Conservation (phyloP, 176 grass and related monocot genomes). For the Musa schizocarpa region DNA sequence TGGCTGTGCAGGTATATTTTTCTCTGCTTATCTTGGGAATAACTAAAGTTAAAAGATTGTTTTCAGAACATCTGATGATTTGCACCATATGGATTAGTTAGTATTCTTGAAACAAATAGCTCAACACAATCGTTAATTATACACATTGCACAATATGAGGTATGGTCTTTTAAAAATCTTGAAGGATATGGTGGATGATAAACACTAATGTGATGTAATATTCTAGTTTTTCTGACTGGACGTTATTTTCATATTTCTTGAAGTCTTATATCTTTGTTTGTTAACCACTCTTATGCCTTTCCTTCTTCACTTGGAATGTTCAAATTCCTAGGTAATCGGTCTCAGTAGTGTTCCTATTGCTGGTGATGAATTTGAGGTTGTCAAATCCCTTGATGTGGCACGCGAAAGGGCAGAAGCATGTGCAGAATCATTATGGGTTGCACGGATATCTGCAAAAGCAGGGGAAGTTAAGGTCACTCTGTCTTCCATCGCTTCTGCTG, state of each 20-base stretch:
- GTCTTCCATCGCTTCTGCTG: slow-evolving; percentile 63
- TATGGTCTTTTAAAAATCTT: background rate
- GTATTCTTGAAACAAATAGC: background rate
- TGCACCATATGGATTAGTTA: background rate
- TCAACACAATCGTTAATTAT: background rate
- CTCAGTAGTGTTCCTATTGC: slow-evolving; percentile 80
- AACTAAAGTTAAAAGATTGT: too few relatives aligned
- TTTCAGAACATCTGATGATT: background rate
- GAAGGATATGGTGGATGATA: background rate
- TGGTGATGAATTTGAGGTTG: slow-evolving; percentile 83
- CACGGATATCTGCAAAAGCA: slow-evolving; percentile 71
- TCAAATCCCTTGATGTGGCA: slow-evolving; percentile 56
- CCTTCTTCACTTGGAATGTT: background rate
- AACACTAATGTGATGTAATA: background rate
- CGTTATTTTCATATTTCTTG: too few relatives aligned
- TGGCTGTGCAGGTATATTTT: slow-evolving; percentile 67
- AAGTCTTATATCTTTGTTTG: background rate
- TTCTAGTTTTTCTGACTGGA: background rate
- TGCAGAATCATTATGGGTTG: slow-evolving; percentile 45
- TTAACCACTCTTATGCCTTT: background rate
- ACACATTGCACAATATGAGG: background rate
- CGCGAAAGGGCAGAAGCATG: slow-evolving; percentile 43
- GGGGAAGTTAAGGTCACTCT: slow-evolving; percentile 84
- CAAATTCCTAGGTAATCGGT: slow-evolving; percentile 55
- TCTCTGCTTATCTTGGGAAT: background rate